Conservation (phyloP, 352 stramenopile species). For the Pelagophyceae sp. region DNA sequence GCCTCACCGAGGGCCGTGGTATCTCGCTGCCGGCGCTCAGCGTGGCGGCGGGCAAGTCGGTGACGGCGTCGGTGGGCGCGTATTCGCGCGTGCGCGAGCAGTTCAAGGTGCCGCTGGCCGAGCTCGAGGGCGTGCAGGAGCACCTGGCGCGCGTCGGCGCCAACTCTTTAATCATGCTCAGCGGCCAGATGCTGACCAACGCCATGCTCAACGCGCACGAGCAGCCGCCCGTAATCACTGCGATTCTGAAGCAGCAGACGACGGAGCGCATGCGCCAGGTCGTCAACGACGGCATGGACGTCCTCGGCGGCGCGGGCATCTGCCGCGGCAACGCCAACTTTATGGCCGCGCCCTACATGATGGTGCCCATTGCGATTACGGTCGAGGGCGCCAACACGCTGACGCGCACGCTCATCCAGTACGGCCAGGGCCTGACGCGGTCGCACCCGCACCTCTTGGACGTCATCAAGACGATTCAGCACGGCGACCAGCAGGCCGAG, state of each 20-base stretch:
- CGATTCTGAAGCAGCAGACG: conserved; percentile 98
- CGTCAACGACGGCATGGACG: conserved; percentile 92
- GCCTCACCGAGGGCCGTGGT: conserved; percentile 87
- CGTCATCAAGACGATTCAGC: conserved; percentile 83
- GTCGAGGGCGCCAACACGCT: conserved; percentile 96
- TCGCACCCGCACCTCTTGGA: conserved; percentile 93
- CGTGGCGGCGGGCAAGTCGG: conserved; percentile 75
- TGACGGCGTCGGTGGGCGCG: conserved; percentile 80
- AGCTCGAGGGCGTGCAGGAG: conserved; percentile 94
- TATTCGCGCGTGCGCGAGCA: conserved; percentile 94
- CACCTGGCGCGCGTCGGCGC: conserved; percentile 80
- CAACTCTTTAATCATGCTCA: conserved; percentile 88
- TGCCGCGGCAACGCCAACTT: conserved; percentile 93
- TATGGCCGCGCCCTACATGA: conserved; percentile 87
- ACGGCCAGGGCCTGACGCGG: conserved; percentile 91
- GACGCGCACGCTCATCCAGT: conserved; percentile 91
- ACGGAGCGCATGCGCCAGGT: conserved; percentile 85
- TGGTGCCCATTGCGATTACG: conserved; percentile 90
- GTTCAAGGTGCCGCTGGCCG: conserved; percentile 94
- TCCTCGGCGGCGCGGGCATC: conserved; percentile 90
- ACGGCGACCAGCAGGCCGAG: conserved; percentile 72
- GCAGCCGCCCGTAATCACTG: conserved; percentile 91
- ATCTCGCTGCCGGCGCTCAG: conserved; percentile 89
- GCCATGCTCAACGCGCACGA: conserved; percentile 97
- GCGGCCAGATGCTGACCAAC: conserved; percentile 91